A percentile compares a stretch with the other conserved stretches of the same genome.
phyloP scores from a whole-genome alignment of 129 eudicot genomes.

The Arctium minus region DNA sequence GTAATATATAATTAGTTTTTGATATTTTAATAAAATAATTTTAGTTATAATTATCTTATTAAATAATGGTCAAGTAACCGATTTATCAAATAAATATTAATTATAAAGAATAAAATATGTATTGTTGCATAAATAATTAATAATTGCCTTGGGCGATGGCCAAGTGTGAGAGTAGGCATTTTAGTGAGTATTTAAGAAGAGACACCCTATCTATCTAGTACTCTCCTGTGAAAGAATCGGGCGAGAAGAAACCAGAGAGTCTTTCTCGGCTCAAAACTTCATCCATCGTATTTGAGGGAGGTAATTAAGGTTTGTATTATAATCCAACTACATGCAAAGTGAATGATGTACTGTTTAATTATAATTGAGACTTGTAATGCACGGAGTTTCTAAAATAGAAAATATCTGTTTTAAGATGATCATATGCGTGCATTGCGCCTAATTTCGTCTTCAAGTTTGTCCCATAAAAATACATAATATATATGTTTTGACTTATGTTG shows the following conservation, averaged over 20 bases:
- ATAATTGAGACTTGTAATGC: background rate
- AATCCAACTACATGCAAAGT: background rate
- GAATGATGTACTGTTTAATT: background rate
- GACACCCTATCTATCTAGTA: background rate
- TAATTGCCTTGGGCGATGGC: background rate
- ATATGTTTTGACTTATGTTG: too few species aligned
- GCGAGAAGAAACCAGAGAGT: background rate
- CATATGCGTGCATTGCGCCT: too few species aligned
- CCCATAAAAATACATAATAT: too few species aligned
- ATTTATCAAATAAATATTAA: slow-evolving; percentile 2
- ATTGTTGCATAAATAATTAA: background rate
- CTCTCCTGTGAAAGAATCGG: background rate
- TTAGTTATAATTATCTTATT: background rate
- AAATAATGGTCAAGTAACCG: slow-evolving; percentile 5
- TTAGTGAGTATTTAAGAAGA: slow-evolving; percentile 6
- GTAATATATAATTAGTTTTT: background rate
- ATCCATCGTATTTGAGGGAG: slow-evolving; percentile 20
- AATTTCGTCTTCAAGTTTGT: too few species aligned
- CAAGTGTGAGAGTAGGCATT: too few species aligned
- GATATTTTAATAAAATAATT: background rate
- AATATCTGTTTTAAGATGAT: too few species aligned
- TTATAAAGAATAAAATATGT: background rate
- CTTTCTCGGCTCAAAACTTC: background rate
- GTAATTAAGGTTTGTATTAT: background rate
- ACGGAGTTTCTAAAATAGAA: background rate